These are phyloP conservation scores for Pseudogymnoascus pannorum DNA, from an alignment of 2,329 filamentous ascomycete species.

Conservation along the genomic window DNA sequence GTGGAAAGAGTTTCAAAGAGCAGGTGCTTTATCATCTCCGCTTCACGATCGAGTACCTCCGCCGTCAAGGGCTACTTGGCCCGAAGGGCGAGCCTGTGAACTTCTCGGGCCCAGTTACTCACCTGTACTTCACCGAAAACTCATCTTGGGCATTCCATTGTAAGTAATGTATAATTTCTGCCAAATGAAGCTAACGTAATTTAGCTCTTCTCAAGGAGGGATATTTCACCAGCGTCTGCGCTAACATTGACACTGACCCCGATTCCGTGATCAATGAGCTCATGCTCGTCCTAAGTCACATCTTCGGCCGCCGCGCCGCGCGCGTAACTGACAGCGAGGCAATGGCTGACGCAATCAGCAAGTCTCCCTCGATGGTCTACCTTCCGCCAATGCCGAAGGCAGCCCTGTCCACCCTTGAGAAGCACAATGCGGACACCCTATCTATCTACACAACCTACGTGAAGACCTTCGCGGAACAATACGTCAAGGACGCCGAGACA, in stretches of 20 bases:
- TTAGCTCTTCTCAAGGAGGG: slow-evolving; percentile 57
- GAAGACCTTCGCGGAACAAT: slow-evolving; percentile 58
- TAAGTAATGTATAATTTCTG: slow-evolving; percentile 13
- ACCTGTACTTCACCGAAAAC: slow-evolving; percentile 72
- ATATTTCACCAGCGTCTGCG: slow-evolving; percentile 61
- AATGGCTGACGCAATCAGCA: slow-evolving; percentile 42
- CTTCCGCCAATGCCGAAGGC: slow-evolving; percentile 54
- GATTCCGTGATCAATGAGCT: slow-evolving; percentile 48
- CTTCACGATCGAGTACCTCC: slow-evolving; percentile 74
- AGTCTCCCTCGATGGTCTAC: slow-evolving; percentile 56
- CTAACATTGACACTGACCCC: slow-evolving; percentile 43
- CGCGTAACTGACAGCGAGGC: slow-evolving; percentile 43
- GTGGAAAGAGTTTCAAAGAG: slow-evolving; percentile 59
- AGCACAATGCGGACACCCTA: slow-evolving; percentile 60
- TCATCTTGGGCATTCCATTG: slow-evolving; percentile 69
- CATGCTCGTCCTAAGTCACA: slow-evolving; percentile 61
- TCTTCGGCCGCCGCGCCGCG: slow-evolving; percentile 55
- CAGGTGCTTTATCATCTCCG: slow-evolving; percentile 68
- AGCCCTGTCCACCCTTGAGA: slow-evolving; percentile 47
- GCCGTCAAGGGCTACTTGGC: slow-evolving; percentile 59
- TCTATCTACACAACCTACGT: slow-evolving; percentile 63
- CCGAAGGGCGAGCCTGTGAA: slow-evolving; percentile 57
- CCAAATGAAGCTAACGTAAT: slow-evolving; percentile 13
- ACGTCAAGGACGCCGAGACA: slow-evolving; percentile 32
- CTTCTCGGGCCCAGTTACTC: slow-evolving; percentile 62